Evolutionary conservation across 129 eudicot species (phyloP).

Genomic region (Saussurea involucrata): DNA sequence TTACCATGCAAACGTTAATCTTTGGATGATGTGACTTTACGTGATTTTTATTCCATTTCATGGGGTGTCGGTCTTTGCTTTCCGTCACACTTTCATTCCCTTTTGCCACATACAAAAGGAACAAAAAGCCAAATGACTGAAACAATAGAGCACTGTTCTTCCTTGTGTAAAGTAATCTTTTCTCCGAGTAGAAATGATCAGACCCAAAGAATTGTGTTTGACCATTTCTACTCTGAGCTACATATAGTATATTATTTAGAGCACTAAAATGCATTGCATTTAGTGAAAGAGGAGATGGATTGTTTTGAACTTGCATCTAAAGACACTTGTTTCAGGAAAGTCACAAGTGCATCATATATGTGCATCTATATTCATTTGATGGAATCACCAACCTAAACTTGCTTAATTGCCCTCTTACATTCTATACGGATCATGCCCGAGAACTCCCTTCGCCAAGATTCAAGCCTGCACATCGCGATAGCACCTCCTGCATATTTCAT

Average conservation of each 20-base stretch:
- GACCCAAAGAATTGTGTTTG: background rate
- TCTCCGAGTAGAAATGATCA: background rate
- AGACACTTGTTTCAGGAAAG: background rate
- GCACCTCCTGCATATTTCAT: constrained; percentile 41
- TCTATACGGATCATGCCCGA: constrained; percentile 1
- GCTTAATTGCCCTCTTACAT: constrained; percentile 1
- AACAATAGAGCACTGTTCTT: background rate
- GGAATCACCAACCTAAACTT: constrained; percentile 2
- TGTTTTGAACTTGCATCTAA: background rate
- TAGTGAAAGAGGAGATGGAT: background rate
- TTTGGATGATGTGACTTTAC: no score
- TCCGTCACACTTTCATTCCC: background rate
- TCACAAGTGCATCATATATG: constrained; percentile 8
- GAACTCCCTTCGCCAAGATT: constrained; percentile 44
- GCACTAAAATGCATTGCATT: background rate
- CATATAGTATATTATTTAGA: background rate
- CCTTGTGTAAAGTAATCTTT: background rate
- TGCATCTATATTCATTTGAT: constrained; percentile 12
- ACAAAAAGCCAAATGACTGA: background rate
- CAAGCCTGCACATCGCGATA: constrained; percentile 40
- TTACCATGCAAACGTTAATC: no score
- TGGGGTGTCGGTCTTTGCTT: background rate
- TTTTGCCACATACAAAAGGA: background rate
- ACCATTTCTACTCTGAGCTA: background rate
- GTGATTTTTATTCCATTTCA: no score